A percentile compares a stretch with the other conserved stretches of the same genome.
These are phyloP conservation scores for Cladosporium sp. DNA, from an alignment of 2,329 filamentous ascomycete species.

Conservation along the genomic window DNA sequence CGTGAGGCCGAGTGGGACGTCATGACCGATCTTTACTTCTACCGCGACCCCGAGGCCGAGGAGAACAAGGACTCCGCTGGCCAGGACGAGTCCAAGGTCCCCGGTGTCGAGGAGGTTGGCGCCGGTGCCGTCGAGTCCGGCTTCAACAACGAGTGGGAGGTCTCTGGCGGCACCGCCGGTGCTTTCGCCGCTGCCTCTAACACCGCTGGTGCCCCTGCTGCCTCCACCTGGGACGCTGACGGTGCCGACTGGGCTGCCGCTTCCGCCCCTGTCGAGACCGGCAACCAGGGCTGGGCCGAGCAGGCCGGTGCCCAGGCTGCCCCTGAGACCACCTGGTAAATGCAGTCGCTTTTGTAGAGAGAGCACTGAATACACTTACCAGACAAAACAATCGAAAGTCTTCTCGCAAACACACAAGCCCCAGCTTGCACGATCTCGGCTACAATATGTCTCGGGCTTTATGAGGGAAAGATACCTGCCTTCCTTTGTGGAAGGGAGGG, in stretches of 20 bases:
- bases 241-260: constrained; percentile 69
- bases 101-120: constrained; percentile 82
- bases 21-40: constrained; percentile 99
- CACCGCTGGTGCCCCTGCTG: constrained; percentile 58
- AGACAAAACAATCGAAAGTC: constrained; percentile 11
- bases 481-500: constrained; percentile 60
- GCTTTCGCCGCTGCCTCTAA: constrained; percentile 65
- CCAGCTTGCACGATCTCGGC: constrained; percentile 9
- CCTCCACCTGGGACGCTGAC: constrained; percentile 66
- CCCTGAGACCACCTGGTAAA: constrained; percentile 50
- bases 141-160: constrained; percentile 86
- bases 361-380: constrained; percentile 15
- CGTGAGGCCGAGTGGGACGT: constrained; percentile 98
- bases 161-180: constrained; percentile 63
- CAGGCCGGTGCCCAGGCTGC: constrained; percentile 37
- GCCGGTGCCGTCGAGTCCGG: constrained; percentile 74
- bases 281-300: constrained; percentile 55
- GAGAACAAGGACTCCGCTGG: constrained; percentile 90
- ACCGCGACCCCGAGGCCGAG: constrained; percentile 99
- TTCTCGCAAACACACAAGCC: constrained; percentile 9
- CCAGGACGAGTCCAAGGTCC: constrained; percentile 80
- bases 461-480: constrained; percentile 99
- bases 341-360: constrained; percentile 26
- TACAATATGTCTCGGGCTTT: constrained; percentile 55
- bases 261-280: constrained; percentile 46